A percentile compares a stretch with the other conserved stretches of the same genome.
Evolutionary conservation across 2,329 filamentous ascomycete genomes (phyloP).

Genomic region (Juglanconis sp.): DNA sequence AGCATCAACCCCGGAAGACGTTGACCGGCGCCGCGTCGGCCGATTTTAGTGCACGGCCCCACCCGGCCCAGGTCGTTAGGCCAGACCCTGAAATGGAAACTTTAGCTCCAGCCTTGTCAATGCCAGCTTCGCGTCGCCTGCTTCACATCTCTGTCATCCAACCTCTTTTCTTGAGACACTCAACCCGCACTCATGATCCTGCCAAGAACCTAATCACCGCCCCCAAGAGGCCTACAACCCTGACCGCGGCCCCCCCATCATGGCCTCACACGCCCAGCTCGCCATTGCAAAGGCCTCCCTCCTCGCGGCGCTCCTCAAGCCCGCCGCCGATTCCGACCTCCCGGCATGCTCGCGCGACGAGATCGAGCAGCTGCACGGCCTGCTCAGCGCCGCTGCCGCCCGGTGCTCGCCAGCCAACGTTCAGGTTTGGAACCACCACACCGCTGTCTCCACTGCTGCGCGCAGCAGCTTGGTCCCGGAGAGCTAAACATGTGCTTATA

Average conservation of each 20-base stretch:
- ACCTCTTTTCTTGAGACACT: not conserved
- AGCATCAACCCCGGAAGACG: too few relatives aligned
- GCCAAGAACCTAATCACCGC: not conserved
- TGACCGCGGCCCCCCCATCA: constrained; percentile 28
- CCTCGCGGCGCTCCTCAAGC: constrained; percentile 67
- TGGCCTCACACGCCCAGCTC: constrained; percentile 64
- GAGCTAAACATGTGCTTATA: constrained; percentile 35
- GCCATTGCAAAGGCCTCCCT: constrained; percentile 79
- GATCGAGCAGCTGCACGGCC: constrained; percentile 65
- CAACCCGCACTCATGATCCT: not conserved
- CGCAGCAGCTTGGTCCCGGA: constrained; percentile 21
- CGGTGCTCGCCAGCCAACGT: constrained; percentile 78
- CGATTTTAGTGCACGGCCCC: too few relatives aligned
- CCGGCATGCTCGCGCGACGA: constrained; percentile 62
- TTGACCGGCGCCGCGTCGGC: too few relatives aligned
- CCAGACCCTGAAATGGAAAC: too few relatives aligned
- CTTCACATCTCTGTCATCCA: not conserved
- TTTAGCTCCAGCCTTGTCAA: too few relatives aligned
- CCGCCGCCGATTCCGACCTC: constrained; percentile 55
- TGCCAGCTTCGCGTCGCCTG: too few relatives aligned
- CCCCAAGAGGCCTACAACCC: not conserved
- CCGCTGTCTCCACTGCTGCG: constrained; percentile 23
- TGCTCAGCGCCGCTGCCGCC: constrained; percentile 62
- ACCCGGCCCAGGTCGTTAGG: too few relatives aligned
- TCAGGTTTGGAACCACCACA: constrained; percentile 68